Evolutionary conservation across 2,329 filamentous ascomycete species (phyloP).

Genomic region (Xylariales sp.): DNA sequence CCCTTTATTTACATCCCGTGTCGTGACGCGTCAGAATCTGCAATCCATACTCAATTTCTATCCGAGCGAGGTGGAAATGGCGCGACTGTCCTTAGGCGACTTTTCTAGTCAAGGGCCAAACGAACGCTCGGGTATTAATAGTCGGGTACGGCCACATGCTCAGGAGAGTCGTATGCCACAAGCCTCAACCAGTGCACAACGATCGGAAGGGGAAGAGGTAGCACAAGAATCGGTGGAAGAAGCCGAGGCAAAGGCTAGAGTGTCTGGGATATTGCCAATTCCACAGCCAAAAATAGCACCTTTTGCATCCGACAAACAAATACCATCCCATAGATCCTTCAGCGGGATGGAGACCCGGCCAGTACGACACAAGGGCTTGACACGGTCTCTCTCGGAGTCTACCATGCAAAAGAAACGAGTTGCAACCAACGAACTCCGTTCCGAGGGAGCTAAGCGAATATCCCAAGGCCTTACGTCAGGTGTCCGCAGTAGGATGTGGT

Average conservation of each 20-base stretch:
- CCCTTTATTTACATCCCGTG: slow-evolving; percentile 43
- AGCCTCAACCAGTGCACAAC: background rate
- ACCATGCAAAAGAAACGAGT: slow-evolving; percentile 32
- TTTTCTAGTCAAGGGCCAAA: slow-evolving; percentile 17
- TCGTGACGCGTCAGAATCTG: slow-evolving; percentile 49
- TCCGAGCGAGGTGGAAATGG: slow-evolving; percentile 41
- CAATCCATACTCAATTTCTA: slow-evolving; percentile 45
- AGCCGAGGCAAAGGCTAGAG: background rate
- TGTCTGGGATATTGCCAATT: background rate
- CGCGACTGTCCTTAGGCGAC: slow-evolving; percentile 31
- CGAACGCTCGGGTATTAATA: background rate
- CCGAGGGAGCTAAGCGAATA: slow-evolving; percentile 26
- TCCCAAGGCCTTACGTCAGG: slow-evolving; percentile 4
- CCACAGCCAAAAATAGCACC: slow-evolving; percentile 14
- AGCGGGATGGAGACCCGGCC: slow-evolving; percentile 19
- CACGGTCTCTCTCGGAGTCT: slow-evolving; percentile 34
- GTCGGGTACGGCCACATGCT: slow-evolving; percentile 2
- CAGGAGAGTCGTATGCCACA: background rate
- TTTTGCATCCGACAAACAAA: background rate
- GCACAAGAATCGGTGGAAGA: background rate
- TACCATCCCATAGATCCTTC: slow-evolving; percentile 15
- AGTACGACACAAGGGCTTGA: slow-evolving; percentile 10
- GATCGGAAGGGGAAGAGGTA: slow-evolving; percentile 4
- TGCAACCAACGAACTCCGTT: slow-evolving; percentile 22
- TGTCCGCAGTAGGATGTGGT: slow-evolving; percentile 1